These are phyloP conservation scores for Leccinum variabile DNA, from an alignment of 1,284 basidiomycete species.

Conservation along the genomic window DNA sequence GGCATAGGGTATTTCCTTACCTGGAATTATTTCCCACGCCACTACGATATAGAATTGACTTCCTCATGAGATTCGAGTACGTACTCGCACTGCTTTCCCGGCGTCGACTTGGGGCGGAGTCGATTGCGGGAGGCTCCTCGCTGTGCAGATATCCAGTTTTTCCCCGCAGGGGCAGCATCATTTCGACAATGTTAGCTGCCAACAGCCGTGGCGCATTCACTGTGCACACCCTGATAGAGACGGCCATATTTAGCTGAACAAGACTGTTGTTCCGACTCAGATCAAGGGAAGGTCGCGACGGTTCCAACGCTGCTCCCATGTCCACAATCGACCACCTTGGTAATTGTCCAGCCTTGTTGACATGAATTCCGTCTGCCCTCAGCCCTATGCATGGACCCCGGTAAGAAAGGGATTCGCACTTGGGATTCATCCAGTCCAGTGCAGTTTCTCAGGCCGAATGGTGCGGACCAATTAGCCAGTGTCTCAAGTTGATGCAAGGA, in stretches of 20 bases:
- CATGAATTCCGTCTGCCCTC: slow-evolving; percentile 24
- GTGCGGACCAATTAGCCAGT: slow-evolving; percentile 12
- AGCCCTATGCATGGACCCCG: slow-evolving; percentile 14
- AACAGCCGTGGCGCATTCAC: slow-evolving; percentile 2
- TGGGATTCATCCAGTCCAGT: slow-evolving; percentile 21
- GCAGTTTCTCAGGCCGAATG: slow-evolving; percentile 8
- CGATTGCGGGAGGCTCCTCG: neutral
- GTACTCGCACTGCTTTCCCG: neutral
- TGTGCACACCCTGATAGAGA: neutral
- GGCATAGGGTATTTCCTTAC: slow-evolving; percentile 35
- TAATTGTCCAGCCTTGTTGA: slow-evolving; percentile 23
- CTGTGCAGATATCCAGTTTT: neutral
- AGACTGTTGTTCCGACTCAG: slow-evolving; percentile 5
- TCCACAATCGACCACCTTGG: slow-evolving; percentile 8
- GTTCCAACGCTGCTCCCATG: slow-evolving; percentile 5
- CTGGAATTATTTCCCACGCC: slow-evolving; percentile 26
- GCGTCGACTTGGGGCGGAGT: slow-evolving; percentile 2
- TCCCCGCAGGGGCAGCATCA: neutral
- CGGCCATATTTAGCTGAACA: slow-evolving; percentile 16
- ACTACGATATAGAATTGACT: slow-evolving; percentile 13
- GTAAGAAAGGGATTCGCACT: slow-evolving; percentile 22
- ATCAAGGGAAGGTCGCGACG: slow-evolving; percentile 5
- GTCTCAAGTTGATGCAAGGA: slow-evolving; percentile 12
- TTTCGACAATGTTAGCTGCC: neutral
- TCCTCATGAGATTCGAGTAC: neutral